Percentiles rank a stretch among this genome's conserved stretches.
Evolutionary conservation across 495 filamentous ascomycete genomes (phyloP).

Genomic region (Collariella sp.): DNA sequence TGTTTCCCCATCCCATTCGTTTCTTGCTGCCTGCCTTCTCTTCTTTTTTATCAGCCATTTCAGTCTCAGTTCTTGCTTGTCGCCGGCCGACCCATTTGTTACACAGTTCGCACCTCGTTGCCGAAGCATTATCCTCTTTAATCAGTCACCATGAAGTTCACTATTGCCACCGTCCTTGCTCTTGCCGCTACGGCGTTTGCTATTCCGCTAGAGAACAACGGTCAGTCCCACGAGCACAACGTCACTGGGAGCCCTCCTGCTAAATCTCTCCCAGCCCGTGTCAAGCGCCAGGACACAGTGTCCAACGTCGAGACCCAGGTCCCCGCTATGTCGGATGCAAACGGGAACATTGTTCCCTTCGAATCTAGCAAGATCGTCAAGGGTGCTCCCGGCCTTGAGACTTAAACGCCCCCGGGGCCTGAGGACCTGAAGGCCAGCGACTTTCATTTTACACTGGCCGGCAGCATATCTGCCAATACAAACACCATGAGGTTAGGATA

Average conservation of each 20-base stretch:
- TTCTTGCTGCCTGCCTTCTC: slow-evolving; percentile 11
- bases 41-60: not conserved
- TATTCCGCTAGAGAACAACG: slow-evolving; percentile 22
- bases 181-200: slow-evolving; percentile 41
- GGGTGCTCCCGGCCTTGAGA: too few species aligned
- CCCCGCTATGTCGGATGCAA: slow-evolving; percentile 33
- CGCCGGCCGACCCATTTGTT: slow-evolving; percentile 23
- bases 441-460: not conserved
- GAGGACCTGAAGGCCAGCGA: not conserved
- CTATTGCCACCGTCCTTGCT: slow-evolving; percentile 36
- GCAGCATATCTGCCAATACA: not conserved
- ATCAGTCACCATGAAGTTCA: slow-evolving; percentile 46
- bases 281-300: slow-evolving; percentile 23
- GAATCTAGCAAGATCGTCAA: slow-evolving; percentile 30
- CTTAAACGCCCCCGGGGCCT: not conserved
- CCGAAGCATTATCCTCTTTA: slow-evolving; percentile 3
- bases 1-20: slow-evolving; percentile 18
- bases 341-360: slow-evolving; percentile 35
- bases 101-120: slow-evolving; percentile 8
- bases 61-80: slow-evolving; percentile 14
- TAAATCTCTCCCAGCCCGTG: slow-evolving; percentile 7
- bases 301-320: slow-evolving; percentile 19
- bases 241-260: not conserved
- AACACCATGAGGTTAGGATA: too few species aligned
- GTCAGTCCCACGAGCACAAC: slow-evolving; percentile 20